Conservation (phyloP, 257 asterid genomes). For the Ophiorrhiza pumila region DNA sequence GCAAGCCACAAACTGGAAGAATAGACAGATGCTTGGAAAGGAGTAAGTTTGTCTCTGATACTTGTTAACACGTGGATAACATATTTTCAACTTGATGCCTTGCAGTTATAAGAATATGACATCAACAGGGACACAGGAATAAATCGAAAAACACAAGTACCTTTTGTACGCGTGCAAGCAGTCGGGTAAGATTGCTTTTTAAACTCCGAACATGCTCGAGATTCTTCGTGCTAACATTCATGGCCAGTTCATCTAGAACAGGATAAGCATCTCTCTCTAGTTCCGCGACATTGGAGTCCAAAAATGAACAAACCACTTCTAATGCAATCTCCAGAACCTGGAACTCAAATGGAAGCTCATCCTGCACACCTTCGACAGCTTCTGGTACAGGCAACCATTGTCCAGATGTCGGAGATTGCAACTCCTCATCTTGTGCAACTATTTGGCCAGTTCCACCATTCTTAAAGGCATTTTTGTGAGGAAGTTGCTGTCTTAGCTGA, state of each 20-base stretch:
- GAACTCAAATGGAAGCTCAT: constrained; percentile 96
- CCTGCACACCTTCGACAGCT: constrained; percentile 70
- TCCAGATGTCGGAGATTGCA: constrained; percentile 48
- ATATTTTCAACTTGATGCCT: neutral
- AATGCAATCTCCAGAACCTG: constrained; percentile 95
- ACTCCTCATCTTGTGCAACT: constrained; percentile 43
- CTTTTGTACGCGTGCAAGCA: constrained; percentile 96
- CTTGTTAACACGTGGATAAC: neutral
- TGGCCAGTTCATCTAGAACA: constrained; percentile 88
- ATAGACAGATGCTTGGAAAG: neutral
- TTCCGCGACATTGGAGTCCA: constrained; percentile 79
- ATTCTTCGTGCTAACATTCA: constrained; percentile 86
- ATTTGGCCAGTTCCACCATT: constrained; percentile 31
- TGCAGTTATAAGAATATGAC: neutral
- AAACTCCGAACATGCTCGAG: constrained; percentile 90
- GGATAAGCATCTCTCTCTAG: constrained; percentile 97
- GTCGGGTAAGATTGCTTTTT: constrained; percentile 90
- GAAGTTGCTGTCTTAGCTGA: constrained; percentile 85
- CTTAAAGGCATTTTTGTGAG: constrained; percentile 39
- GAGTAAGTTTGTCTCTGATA: neutral
- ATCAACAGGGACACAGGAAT: neutral
- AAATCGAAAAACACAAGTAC: constrained; percentile 34
- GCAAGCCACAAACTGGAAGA: neutral
- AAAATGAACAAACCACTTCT: constrained; percentile 81
- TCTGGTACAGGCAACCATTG: constrained; percentile 64